phyloP scores from a whole-genome alignment of 345 rosid species.

The Acer campestre region DNA sequence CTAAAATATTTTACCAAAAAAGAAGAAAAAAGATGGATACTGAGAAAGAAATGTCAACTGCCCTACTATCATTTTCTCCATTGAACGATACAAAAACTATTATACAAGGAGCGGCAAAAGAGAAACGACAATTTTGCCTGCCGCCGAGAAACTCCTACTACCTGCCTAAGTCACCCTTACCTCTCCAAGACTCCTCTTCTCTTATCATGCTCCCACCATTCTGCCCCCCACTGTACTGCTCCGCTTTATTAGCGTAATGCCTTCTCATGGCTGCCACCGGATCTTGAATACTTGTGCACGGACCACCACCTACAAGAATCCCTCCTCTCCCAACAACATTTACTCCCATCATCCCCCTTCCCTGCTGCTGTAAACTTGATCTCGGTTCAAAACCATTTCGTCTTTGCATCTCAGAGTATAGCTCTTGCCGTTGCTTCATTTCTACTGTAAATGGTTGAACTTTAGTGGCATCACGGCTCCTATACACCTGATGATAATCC shows the following conservation, averaged over 20 bases:
- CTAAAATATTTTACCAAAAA: conserved; percentile 27
- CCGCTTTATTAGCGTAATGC: conserved; percentile 56
- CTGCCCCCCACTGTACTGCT: conserved; percentile 45
- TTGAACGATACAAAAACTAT: conserved; percentile 52
- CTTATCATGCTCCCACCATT: conserved; percentile 42
- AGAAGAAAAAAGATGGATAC: conserved; percentile 17
- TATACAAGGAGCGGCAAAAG: conserved; percentile 47
- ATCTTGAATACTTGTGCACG: conserved; percentile 52
- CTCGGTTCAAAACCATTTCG: conserved; percentile 50
- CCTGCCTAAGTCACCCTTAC: conserved; percentile 62
- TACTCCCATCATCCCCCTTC: conserved; percentile 48
- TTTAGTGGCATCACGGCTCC: conserved; percentile 36
- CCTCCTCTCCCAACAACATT: conserved; percentile 52
- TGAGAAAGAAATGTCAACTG: conserved; percentile 28
- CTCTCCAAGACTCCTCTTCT: conserved; percentile 66
- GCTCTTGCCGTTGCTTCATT: conserved; percentile 49
- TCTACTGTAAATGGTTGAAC: conserved; percentile 48
- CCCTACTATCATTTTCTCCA: conserved; percentile 42
- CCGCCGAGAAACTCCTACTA: conserved; percentile 35
- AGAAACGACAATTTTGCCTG: conserved; percentile 17
- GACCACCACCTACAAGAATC: conserved; percentile 48
- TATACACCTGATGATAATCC: conserved; percentile 51
- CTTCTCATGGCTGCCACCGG: conserved; percentile 64
- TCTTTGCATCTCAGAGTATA: conserved; percentile 42
- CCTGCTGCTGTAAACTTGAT: conserved; percentile 49